Conservation (phyloP, 2,329 filamentous ascomycete species). For the Pseudopyricularia javanii region DNA sequence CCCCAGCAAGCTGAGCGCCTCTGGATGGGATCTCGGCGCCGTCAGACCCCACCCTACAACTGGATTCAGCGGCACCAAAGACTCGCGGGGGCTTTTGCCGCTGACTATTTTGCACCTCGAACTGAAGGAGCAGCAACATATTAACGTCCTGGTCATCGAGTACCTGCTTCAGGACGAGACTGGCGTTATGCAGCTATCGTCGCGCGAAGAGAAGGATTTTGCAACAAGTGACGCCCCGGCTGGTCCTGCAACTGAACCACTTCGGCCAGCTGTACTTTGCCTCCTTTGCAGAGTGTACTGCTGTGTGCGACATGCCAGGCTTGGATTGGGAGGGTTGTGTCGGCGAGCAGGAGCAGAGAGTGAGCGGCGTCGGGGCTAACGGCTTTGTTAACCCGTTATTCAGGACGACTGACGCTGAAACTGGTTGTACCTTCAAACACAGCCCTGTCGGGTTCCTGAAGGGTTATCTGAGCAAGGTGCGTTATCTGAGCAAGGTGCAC, state of each 20-base stretch:
- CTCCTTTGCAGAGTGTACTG: slow-evolving; percentile 38
- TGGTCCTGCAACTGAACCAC: slow-evolving; percentile 42
- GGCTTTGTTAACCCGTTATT: background rate
- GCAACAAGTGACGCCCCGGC: slow-evolving; percentile 26
- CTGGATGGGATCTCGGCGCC: slow-evolving; percentile 52
- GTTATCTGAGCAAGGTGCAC: slow-evolving; percentile 21
- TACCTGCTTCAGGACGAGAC: slow-evolving; percentile 46
- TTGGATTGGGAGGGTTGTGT: background rate
- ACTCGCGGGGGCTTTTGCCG: slow-evolving; percentile 45
- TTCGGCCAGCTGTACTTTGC: slow-evolving; percentile 57
- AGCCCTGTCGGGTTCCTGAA: slow-evolving; percentile 11
- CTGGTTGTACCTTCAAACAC: background rate
- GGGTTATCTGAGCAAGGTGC: slow-evolving; percentile 20
- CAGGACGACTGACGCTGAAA: background rate
- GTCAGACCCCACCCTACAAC: slow-evolving; percentile 35
- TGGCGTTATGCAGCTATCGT: slow-evolving; percentile 17
- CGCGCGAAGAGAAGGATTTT: slow-evolving; percentile 40
- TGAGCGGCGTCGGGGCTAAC: background rate
- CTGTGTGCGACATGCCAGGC: slow-evolving; percentile 38
- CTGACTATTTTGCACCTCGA: slow-evolving; percentile 43
- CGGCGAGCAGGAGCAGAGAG: background rate
- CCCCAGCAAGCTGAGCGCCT: slow-evolving; percentile 47
- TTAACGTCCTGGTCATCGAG: slow-evolving; percentile 53
- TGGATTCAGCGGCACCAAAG: slow-evolving; percentile 62
- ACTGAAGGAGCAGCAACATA: slow-evolving; percentile 41